Evolutionary conservation across 768 basidiomycete species (phyloP).

Genomic region (Rossbeevera mucosa): DNA sequence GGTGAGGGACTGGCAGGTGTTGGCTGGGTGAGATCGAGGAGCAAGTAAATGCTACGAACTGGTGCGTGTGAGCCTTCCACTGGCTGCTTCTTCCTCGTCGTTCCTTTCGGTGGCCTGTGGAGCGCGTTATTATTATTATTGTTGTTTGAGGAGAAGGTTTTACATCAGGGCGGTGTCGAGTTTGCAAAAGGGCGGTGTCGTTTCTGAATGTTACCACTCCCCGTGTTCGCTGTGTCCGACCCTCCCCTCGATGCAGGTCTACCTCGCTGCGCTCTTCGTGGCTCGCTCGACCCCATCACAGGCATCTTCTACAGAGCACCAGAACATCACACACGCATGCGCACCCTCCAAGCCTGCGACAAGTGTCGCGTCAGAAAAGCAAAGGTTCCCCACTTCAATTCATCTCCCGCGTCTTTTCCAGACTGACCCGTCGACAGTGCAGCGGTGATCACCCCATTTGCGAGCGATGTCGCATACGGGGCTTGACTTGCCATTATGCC

Average conservation of each 20-base stretch:
- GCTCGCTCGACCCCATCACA: conserved; percentile 58
- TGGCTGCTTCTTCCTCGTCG: conserved; percentile 15
- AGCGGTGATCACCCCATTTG: conserved; percentile 68
- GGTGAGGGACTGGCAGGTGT: conserved; percentile 72
- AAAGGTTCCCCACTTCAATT: conserved; percentile 44
- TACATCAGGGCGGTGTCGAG: not conserved
- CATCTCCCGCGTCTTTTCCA: too few relatives aligned
- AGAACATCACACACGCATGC: conserved; percentile 53
- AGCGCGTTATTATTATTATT: too few relatives aligned
- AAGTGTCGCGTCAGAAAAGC: conserved; percentile 70
- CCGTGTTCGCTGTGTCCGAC: conserved; percentile 1
- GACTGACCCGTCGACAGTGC: conserved; percentile 40
- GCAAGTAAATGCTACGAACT: conserved; percentile 12
- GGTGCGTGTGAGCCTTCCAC: conserved; percentile 15
- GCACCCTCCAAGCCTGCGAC: conserved; percentile 73
- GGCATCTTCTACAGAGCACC: conserved; percentile 64
- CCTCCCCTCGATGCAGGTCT: not conserved
- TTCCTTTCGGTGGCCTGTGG: conserved; percentile 28
- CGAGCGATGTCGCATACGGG: conserved; percentile 56
- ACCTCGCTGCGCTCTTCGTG: conserved; percentile 40
- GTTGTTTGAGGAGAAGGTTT: not conserved
- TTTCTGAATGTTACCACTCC: not conserved
- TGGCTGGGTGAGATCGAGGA: too few relatives aligned
- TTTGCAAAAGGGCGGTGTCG: not conserved
- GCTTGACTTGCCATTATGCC: conserved; percentile 62